Base-by-base conservation (phyloP, 768 basidiomycete genomes). In the Tricholoma bakamatsutake region DNA sequence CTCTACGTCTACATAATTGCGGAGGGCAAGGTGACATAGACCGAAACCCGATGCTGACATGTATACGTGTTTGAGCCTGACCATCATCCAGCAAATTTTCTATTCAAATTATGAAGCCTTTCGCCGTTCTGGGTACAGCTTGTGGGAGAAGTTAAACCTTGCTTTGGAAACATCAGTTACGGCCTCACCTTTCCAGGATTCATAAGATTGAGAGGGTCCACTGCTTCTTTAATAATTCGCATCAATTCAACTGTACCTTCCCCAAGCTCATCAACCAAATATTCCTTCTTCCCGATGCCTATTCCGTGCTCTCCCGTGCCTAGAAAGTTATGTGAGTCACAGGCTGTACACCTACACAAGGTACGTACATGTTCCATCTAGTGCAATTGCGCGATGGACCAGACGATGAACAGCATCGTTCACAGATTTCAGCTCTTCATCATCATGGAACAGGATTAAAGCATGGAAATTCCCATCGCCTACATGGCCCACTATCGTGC, bases 271-370 rank as follows among this genome's bases (percentile, higher is more conserved):
- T 85, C 78, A 15, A 73, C 67, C 2, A 98, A 79, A 68, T 90
- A 96, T 63, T 88, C 82, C 62, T 83, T 87, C 73, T 94, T 94
- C 9, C 92, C 92, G 6, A 93, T 69, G 1, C 93, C 92, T 12
- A 94, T 87, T 0, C 92, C 92, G 67, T 94, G 92, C 67, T 94
- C 91, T 8, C 90, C 90, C 4, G 88, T 90, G 61, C 87, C 87
- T 90, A 58, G 8, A 53, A 48, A 7, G 4, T 48, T 48, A 3
- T 7, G 18, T 48, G 8, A 48, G 28, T n/a, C 12, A n/a, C 30
- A 48, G 12, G 46, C 28, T 12, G 6, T 31, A 28, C 2, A 1
- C 7, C 9, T 10, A 3, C 5, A 46, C 7, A 3, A 7, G 21
- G 21, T n/a, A 69, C 84, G 58, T 59, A 87, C 88, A 90, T 17